These are phyloP conservation scores for Tubosaeta sp. DNA, from an alignment of 768 basidiomycete species.

Conservation along the genomic window DNA sequence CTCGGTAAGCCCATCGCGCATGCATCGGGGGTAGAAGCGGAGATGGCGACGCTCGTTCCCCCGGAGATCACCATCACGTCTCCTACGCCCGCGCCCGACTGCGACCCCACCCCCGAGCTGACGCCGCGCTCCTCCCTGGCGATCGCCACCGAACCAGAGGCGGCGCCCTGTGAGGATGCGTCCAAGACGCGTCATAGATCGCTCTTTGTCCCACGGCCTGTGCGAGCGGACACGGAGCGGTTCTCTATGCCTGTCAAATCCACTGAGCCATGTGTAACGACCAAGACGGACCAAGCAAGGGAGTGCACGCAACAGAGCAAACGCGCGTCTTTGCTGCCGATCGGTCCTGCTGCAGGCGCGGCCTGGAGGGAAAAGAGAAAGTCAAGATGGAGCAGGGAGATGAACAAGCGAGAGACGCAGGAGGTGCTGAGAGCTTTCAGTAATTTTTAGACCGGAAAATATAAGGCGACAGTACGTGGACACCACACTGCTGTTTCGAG, in stretches of 20 bases:
- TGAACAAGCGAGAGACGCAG: constrained; percentile 20
- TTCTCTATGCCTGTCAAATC: constrained; percentile 16
- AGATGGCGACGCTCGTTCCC: not conserved
- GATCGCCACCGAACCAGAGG: not conserved
- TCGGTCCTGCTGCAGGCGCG: not conserved
- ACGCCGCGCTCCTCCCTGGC: not conserved
- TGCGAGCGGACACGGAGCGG: constrained; percentile 7
- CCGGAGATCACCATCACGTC: not conserved
- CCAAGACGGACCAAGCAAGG: not conserved
- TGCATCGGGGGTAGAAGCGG: not conserved
- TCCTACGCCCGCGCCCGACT: not conserved
- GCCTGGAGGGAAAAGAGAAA: constrained; percentile 13
- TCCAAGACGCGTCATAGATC: constrained; percentile 7
- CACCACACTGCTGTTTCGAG: not conserved
- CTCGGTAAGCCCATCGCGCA: not conserved
- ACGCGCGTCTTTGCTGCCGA: not conserved
- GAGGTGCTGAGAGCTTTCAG: constrained; percentile 16
- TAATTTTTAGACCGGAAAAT: not conserved
- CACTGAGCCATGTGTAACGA: not conserved
- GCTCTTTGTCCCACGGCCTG: constrained; percentile 6
- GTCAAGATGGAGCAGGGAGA: constrained; percentile 15
- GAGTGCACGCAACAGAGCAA: constrained; percentile 1
- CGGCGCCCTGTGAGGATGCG: not conserved
- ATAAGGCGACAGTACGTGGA: not conserved
- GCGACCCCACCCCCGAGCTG: not conserved